These are phyloP conservation scores for Antitrichia curtipendula DNA, from an alignment of 225 moss, liverwort and hornwort genomes.

Conservation along the genomic window DNA sequence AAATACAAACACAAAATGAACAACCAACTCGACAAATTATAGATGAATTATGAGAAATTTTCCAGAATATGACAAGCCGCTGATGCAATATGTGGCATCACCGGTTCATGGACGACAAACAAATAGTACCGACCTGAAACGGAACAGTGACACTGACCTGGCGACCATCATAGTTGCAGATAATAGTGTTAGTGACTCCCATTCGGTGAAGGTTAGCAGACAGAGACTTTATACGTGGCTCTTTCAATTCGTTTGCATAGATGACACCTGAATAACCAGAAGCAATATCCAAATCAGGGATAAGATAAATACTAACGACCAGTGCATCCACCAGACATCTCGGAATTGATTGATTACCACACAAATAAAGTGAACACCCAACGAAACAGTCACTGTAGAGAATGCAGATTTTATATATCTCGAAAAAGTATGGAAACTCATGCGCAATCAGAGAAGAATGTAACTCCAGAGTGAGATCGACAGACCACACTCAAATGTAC, in stretches of 20 bases:
- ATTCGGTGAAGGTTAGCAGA: slow-evolving; percentile 95
- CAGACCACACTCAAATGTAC: background rate
- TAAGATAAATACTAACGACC: background rate
- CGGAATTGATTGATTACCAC: background rate
- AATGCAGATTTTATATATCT: background rate
- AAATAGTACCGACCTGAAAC: background rate
- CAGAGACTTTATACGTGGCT: slow-evolving; percentile 73
- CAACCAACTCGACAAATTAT: background rate
- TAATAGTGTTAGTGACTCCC: slow-evolving; percentile 92
- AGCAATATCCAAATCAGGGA: background rate
- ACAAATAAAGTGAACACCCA: background rate
- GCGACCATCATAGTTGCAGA: slow-evolving; percentile 99
- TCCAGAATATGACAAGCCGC: background rate
- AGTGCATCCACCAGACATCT: background rate
- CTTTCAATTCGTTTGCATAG: slow-evolving; percentile 93
- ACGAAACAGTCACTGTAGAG: background rate
- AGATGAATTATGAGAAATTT: background rate
- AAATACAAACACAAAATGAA: background rate
- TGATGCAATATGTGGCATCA: background rate
- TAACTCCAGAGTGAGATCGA: background rate
- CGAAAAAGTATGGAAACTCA: background rate
- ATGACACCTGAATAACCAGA: slow-evolving; percentile 51
- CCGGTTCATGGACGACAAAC: background rate
- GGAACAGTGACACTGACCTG: slow-evolving; percentile 46
- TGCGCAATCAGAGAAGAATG: background rate